Evolutionary conservation across 2,329 filamentous ascomycete genomes (phyloP), one percentile per base, ranked within the genome.

Genomic region (Trichothecium roseum): DNA sequence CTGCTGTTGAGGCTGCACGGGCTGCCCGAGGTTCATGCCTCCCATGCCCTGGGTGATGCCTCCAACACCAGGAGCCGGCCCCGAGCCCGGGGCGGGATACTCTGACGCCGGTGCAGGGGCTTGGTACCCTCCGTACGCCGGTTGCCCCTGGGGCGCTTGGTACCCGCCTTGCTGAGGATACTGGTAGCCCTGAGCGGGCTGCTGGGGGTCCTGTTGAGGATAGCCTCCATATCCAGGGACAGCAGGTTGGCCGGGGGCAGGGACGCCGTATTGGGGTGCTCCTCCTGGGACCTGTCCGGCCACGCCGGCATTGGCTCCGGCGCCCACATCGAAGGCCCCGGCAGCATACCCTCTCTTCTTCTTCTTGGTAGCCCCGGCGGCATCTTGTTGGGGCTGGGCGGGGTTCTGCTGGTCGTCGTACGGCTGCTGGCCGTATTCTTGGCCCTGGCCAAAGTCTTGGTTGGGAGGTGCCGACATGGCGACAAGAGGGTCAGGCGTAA

Each of bases 261-360:
- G 60, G 34, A 56, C 60, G 53, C 61, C 69, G 59, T 62, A 78
- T 57, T 47, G 54, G 36, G 62, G 64, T 22, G 56, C 55, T 16
- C 46, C 56, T 29, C 49, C 56, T 22, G 47, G 59, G 24, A 52
- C 37, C 46, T 65, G 64, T 38, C 70, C 74, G 26, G 66, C 74
- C 36, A 56, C 57, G 37, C 57, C 63, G 37, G 82, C 78, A 70
- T 96, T 96, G 53, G 84, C 84, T 50, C 89, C 91, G 34, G 75
- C 73, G 34, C 84, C 86, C 50, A 96, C 91, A 40, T 94, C 89
- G 60, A 94, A 98, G 31, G 89, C 89, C 59, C 93, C 84, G 38
- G 85, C 85, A 37, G 91, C 91, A 66, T 96, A 96, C 38, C 84
- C 81, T 68, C 87, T 76, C 74, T 94, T 94, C 76, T 94, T 95